Percentiles rank a stretch among this genome's conserved stretches.
Evolutionary conservation across 257 asterid genomes (phyloP).

Genomic region (Salvia splendens): DNA sequence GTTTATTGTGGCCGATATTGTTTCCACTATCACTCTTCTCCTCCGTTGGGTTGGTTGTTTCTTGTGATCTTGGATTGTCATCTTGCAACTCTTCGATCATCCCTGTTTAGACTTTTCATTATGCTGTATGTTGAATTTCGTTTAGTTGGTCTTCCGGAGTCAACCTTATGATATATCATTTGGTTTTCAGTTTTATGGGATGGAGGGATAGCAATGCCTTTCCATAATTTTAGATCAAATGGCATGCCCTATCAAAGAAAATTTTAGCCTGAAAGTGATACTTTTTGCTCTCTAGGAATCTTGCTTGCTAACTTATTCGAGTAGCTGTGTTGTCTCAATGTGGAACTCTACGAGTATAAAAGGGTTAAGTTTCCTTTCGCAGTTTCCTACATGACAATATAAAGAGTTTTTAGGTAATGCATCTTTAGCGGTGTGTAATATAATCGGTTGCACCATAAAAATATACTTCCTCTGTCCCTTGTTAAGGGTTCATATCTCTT

Average conservation of each 20-base stretch:
- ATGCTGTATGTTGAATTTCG: slow-evolving; percentile 1
- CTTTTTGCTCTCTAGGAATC: background rate
- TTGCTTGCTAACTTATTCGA: background rate
- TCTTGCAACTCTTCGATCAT: background rate
- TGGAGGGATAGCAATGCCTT: background rate
- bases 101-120: background rate
- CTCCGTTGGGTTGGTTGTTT: background rate
- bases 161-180: background rate
- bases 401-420: no score
- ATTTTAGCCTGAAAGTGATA: background rate
- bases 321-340: background rate
- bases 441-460: no score
- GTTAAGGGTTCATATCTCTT: no score
- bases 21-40: background rate
- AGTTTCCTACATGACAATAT: no score
- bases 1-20: background rate
- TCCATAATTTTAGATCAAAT: background rate
- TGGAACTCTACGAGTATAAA: background rate
- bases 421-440: no score
- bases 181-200: background rate
- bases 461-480: no score
- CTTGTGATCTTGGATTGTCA: background rate
- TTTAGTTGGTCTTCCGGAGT: background rate
- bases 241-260: background rate
- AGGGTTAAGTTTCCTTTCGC: background rate